Evolutionary conservation across 2,329 filamentous ascomycete species (phyloP), one percentile per base, ranked within the genome.

Genomic region (Arthrobotrys pseudoclavata): DNA sequence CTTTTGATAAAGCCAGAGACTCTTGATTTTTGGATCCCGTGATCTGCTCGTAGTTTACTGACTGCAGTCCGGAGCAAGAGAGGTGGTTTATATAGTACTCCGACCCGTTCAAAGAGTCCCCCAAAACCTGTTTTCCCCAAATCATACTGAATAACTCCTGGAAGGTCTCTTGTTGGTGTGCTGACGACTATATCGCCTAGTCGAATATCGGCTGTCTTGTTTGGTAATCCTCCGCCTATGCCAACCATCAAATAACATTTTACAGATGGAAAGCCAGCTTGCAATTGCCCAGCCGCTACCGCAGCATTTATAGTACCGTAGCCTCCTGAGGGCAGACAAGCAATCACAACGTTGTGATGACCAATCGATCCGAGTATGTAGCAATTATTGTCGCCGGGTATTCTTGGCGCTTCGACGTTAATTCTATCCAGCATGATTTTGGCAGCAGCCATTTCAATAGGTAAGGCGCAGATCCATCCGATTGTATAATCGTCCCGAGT

Each of bases 161-260:
- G 40, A 13, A 13, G 20, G 12, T 12, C 15, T 1, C 29, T 29
- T 10, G n/a, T 29, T 12, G 69, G 69, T 12, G 29, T 52, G 45
- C 69, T 61, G 1, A 75, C 63, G 0, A 75, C 63, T n/a, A 75
- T 22, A 55, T 75, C 70, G 6, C 70, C 70, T 13, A 75, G 18
- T 9, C 70, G 70, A 15, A 75, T 63, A 48, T 75, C 53, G 15
- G 9, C 1, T 1, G 22, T 22, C 18, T 13, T 13, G 10, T 24
- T 24, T 2, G 70, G 70, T 20, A 69, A 55, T 0, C 64, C 63
- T 7, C 71, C 71, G n/a, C 64, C 71, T 6, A 76, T 52, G 6
- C 71, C 71, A 2, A 76, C 71, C 71, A 76, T 69, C 10, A 76
- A 42, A 45, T 40, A 50, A 15, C 26, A 42, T 24, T 31, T 22